A percentile compares a stretch with the other conserved stretches of the same genome.
phyloP scores from a whole-genome alignment of 345 rosid genomes.

The Physaria fendleri region DNA sequence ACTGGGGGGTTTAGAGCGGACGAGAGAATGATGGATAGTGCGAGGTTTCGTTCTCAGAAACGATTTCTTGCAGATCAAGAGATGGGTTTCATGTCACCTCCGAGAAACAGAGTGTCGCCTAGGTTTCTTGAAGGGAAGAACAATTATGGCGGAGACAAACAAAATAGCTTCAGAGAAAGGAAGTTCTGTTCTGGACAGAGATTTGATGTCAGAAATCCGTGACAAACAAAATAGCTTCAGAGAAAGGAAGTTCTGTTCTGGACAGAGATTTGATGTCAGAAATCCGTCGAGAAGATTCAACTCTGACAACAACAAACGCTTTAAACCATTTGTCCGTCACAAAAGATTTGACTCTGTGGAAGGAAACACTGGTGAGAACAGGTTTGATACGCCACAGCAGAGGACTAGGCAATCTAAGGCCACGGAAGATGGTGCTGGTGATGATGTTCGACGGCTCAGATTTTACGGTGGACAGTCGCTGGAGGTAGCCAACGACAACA shows the following conservation, averaged over 20 bases:
- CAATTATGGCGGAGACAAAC: slow-evolving; percentile 6
- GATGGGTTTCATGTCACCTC: slow-evolving; percentile 34
- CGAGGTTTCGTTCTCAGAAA: slow-evolving; percentile 38
- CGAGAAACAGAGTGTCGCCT: slow-evolving; percentile 32
- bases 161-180: slow-evolving; percentile 24
- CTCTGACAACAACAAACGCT: slow-evolving; percentile 11
- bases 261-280: slow-evolving; percentile 34
- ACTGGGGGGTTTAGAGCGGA: slow-evolving; percentile 30
- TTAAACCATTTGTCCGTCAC: slow-evolving; percentile 23
- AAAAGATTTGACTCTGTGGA: slow-evolving; percentile 29
- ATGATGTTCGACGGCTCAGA: not conserved
- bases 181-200: slow-evolving; percentile 34
- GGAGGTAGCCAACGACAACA: not conserved
- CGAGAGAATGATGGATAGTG: slow-evolving; percentile 8
- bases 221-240: slow-evolving; percentile 1
- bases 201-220: slow-evolving; percentile 26
- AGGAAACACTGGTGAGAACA: slow-evolving; percentile 28
- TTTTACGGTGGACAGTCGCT: not conserved
- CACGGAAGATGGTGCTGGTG: not conserved
- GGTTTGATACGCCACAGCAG: slow-evolving; percentile 28
- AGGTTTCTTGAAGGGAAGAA: slow-evolving; percentile 38
- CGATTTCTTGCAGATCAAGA: slow-evolving; percentile 34
- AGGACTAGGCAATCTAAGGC: slow-evolving; percentile 24
- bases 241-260: slow-evolving; percentile 34
- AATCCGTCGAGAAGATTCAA: slow-evolving; percentile 18